Base-by-base conservation (phyloP, 2,329 filamentous ascomycete species). In the Fusarium nisikadoi region DNA sequence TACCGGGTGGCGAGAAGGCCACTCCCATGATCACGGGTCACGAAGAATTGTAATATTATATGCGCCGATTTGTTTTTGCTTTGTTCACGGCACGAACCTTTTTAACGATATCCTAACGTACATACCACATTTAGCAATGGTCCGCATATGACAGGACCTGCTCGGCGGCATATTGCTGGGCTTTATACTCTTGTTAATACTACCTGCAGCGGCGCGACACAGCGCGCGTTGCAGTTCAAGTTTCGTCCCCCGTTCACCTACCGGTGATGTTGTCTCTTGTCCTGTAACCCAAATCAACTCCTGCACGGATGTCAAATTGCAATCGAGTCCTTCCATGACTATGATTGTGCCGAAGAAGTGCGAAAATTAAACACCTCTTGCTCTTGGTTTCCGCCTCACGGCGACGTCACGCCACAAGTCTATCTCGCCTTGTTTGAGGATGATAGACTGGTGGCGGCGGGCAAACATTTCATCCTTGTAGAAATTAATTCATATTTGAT, bases 241-340 rank as follows among this genome's bases (percentile, higher is more conserved):
- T 52, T 39, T 70, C 65, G 54, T 55, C 62, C 50, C 56, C 50
- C 41, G 47, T 74, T 45, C 62, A 53, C 46, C 50, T 12, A 12
- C 19, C 23, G 27, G 46, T 53, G n/a, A 62, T 52, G 38, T 45
- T 43, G 39, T 65, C 35, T 59, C 35, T 49, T 49, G 31, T 43
- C 25, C 19, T 47, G n/a, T 42, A 58, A 33, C 23, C 17, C 25
- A 52, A 29, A 39, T 47, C 35, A 52, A 29, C 50, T 47, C 75
- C 84, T 95, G 95, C 95, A 97, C 93, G 92, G 93, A 97, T 97
- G 94, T 98, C 94, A 97, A 97, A 97, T 97, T 98, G 91, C 95
- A 96, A 95, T 92, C 87, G 89, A 89, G 91, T 91, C 91, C 83
- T 82, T 81, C 82, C 84, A 91, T 97, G 93, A 92, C 93, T 94